A percentile compares a stretch with the other conserved stretches of the same genome.
These are phyloP conservation scores for Pythium aquatile DNA, from an alignment of 352 stramenopile genomes.

Conservation along the genomic window DNA sequence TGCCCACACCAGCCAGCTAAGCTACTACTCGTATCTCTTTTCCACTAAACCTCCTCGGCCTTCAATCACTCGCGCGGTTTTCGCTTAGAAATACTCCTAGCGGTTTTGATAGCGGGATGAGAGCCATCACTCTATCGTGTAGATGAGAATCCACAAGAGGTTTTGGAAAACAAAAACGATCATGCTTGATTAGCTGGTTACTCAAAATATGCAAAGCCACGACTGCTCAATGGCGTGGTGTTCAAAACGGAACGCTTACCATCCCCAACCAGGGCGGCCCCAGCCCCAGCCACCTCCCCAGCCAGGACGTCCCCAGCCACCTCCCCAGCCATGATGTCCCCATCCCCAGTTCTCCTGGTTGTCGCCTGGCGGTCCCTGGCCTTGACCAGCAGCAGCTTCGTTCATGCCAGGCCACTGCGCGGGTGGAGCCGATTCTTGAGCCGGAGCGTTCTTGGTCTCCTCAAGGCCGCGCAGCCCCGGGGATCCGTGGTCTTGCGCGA, in stretches of 20 bases:
- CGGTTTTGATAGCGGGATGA: no score
- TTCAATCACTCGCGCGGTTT: not conserved
- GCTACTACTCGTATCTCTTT: no score
- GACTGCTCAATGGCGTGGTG: not conserved
- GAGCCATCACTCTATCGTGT: no score
- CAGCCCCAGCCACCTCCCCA: not conserved
- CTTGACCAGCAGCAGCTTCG: not conserved
- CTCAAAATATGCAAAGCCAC: not conserved
- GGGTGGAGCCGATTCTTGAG: not conserved
- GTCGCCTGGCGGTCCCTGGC: not conserved
- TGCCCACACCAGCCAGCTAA: no score
- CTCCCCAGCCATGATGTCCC: not conserved
- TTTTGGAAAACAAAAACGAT: not conserved
- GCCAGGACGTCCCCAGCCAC: not conserved
- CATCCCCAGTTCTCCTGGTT: not conserved
- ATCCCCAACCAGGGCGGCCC: not conserved
- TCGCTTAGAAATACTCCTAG: not conserved
- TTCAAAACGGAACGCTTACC: not conserved
- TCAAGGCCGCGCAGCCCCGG: not conserved
- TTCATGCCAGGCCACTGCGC: not conserved
- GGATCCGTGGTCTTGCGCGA: not conserved
- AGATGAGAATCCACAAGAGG: no score
- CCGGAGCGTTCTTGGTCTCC: not conserved
- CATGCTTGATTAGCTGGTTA: not conserved
- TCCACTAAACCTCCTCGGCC: no score